Percentiles rank a stretch among this genome's conserved stretches.
These are phyloP conservation scores for Sungouiella thailandica DNA, from an alignment of 805 yeast genomes.

Conservation along the genomic window DNA sequence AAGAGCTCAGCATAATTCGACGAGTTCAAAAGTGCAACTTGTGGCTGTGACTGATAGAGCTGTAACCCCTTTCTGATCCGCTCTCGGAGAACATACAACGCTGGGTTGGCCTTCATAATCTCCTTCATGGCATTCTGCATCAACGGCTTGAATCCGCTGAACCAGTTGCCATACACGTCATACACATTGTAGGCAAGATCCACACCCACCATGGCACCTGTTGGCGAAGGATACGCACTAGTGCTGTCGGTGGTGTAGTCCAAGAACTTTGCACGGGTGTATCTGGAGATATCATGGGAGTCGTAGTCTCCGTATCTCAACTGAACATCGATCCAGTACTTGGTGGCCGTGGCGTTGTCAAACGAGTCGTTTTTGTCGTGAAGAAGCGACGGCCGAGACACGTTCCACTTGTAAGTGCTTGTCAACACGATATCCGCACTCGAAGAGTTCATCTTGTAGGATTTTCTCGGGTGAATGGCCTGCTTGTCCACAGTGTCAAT, in stretches of 20 bases:
- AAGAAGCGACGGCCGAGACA: conserved; percentile 74
- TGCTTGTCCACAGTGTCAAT: conserved; percentile 85
- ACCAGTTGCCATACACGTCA: conserved; percentile 97
- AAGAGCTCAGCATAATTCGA: conserved; percentile 87
- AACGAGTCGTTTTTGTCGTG: conserved; percentile 64
- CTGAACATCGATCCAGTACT: conserved; percentile 94
- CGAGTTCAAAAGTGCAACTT: conserved; percentile 84
- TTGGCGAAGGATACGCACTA: conserved; percentile 85
- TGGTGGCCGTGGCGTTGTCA: conserved; percentile 55
- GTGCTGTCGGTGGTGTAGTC: conserved; percentile 89
- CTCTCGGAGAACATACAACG: conserved; percentile 84
- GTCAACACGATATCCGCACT: conserved; percentile 83
- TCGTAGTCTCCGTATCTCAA: conserved; percentile 95
- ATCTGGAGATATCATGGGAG: conserved; percentile 92
- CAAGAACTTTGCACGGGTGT: conserved; percentile 85
- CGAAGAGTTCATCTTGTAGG: conserved; percentile 95
- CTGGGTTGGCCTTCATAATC: conserved; percentile 93
- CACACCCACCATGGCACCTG: conserved; percentile 85
- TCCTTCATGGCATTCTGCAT: conserved; percentile 90
- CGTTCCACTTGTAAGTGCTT: conserved; percentile 77
- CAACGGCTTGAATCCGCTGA: conserved; percentile 87
- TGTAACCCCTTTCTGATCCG: conserved; percentile 92
- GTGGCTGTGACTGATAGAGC: conserved; percentile 88
- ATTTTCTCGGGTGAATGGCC: conserved; percentile 93
- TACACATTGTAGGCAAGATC: conserved; percentile 95